These are phyloP conservation scores for Psilocybe cyanescens DNA, from an alignment of 768 basidiomycete species.

Conservation along the genomic window DNA sequence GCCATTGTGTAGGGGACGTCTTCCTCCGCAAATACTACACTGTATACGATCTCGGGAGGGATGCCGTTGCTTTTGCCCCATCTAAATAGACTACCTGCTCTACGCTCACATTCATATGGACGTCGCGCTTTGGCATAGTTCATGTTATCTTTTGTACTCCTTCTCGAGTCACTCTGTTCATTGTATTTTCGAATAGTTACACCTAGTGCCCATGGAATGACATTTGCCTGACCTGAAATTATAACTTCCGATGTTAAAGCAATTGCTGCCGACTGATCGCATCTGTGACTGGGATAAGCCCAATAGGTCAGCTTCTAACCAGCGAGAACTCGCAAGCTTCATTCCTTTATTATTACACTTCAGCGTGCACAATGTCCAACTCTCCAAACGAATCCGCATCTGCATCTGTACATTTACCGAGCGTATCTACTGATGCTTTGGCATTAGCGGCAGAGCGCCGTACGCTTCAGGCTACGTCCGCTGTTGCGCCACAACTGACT, in stretches of 20 bases:
- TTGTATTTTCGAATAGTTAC: neutral
- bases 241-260: neutral
- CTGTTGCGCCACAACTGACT: slow-evolving; percentile 35
- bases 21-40: slow-evolving; percentile 93
- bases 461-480: slow-evolving; percentile 31
- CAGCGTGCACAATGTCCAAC: neutral
- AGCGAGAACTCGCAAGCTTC: neutral
- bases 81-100: slow-evolving; percentile 20
- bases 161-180: neutral
- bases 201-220: neutral
- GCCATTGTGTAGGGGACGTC: slow-evolving; percentile 61
- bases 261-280: neutral
- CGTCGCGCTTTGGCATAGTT: neutral
- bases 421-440: slow-evolving; percentile 37
- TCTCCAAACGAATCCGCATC: slow-evolving; percentile 7
- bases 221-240: neutral
- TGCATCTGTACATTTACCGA: slow-evolving; percentile 7
- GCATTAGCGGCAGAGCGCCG: slow-evolving; percentile 53
- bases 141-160: neutral
- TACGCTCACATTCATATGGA: neutral
- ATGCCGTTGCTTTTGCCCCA: slow-evolving; percentile 86
- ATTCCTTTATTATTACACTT: neutral
- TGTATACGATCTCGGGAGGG: slow-evolving; percentile 79
- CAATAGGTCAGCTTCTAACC: too few relatives aligned
- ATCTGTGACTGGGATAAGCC: neutral